A percentile compares a stretch with the other conserved stretches of the same genome.
phyloP scores from a whole-genome alignment of 2,329 filamentous ascomycete species.

The Exophiala alcalophila region DNA sequence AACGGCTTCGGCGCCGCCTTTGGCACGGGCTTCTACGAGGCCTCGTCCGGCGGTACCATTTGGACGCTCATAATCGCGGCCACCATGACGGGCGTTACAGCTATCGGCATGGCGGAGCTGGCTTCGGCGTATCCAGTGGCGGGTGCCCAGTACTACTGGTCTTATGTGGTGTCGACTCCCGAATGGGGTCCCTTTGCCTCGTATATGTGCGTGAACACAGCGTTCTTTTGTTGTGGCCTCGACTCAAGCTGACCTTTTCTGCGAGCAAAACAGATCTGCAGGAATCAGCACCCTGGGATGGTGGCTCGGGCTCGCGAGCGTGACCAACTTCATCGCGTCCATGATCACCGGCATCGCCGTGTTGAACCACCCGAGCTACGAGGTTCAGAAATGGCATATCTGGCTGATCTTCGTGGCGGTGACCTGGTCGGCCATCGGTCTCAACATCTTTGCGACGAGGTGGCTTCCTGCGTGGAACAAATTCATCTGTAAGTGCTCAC shows the following conservation, averaged over 20 bases:
- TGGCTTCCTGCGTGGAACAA: conserved; percentile 16
- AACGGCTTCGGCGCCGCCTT: conserved; percentile 18
- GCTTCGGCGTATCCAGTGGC: conserved; percentile 12
- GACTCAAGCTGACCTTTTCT: not conserved
- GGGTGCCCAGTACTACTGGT: conserved; percentile 25
- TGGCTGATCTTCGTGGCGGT: conserved; percentile 18
- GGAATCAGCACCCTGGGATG: conserved; percentile 20
- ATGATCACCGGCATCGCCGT: conserved; percentile 19
- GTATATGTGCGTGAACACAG: conserved; percentile 12
- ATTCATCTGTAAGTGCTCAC: conserved; percentile 14
- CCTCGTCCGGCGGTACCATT: conserved; percentile 17
- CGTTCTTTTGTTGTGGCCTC: not conserved
- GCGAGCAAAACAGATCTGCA: conserved; percentile 12
- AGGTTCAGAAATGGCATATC: conserved; percentile 16
- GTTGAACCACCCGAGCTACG: conserved; percentile 10
- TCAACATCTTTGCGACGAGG: conserved; percentile 15
- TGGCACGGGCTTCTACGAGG: conserved; percentile 17
- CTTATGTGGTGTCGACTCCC: conserved; percentile 13
- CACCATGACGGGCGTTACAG: conserved; percentile 15
- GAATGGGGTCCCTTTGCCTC: conserved; percentile 19
- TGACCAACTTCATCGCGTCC: conserved; percentile 19
- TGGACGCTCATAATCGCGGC: conserved; percentile 19
- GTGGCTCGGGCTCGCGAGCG: conserved; percentile 19
- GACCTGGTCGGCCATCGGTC: conserved; percentile 12
- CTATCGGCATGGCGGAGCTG: conserved; percentile 20